These are phyloP conservation scores for Rhodotorula sp. DNA, from an alignment of 1,284 basidiomycete genomes.

Conservation along the genomic window DNA sequence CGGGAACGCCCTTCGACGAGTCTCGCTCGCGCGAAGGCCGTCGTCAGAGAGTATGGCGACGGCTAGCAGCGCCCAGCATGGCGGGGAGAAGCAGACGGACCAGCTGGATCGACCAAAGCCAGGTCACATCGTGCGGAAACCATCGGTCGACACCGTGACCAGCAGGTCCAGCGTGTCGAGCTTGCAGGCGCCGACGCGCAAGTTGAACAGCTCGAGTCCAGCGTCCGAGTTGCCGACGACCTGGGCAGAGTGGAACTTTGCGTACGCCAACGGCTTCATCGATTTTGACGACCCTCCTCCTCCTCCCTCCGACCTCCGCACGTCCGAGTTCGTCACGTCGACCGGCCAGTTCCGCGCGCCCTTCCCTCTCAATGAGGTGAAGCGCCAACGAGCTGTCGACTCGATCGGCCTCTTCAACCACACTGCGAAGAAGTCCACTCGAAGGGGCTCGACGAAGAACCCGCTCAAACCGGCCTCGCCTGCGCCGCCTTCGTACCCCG, in stretches of 20 bases:
- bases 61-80: no score
- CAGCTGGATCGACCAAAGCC: no score
- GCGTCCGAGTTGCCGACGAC: slow-evolving; percentile 30
- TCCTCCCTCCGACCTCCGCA: slow-evolving; percentile 26
- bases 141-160: no score
- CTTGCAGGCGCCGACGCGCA: not conserved
- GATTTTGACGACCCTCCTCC: slow-evolving; percentile 38
- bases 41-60: slow-evolving; percentile 3
- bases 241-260: slow-evolving; percentile 34
- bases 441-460: not conserved
- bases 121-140: not conserved
- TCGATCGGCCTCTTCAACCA: slow-evolving; percentile 12
- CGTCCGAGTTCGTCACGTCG: slow-evolving; percentile 11
- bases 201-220: slow-evolving; percentile 24
- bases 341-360: slow-evolving; percentile 34
- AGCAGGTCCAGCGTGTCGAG: not conserved
- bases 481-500: not conserved
- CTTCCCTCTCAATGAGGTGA: slow-evolving; percentile 19
- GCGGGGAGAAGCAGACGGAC: no score
- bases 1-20: slow-evolving; percentile 11
- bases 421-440: not conserved
- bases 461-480: not conserved
- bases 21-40: slow-evolving; percentile 6
- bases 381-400: slow-evolving; percentile 36
- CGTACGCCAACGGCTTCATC: slow-evolving; percentile 24